Percentiles rank a stretch among this genome's conserved stretches.
phyloP scores from a whole-genome alignment of 2,329 filamentous ascomycete species.

The Triangularia verruculosa region DNA sequence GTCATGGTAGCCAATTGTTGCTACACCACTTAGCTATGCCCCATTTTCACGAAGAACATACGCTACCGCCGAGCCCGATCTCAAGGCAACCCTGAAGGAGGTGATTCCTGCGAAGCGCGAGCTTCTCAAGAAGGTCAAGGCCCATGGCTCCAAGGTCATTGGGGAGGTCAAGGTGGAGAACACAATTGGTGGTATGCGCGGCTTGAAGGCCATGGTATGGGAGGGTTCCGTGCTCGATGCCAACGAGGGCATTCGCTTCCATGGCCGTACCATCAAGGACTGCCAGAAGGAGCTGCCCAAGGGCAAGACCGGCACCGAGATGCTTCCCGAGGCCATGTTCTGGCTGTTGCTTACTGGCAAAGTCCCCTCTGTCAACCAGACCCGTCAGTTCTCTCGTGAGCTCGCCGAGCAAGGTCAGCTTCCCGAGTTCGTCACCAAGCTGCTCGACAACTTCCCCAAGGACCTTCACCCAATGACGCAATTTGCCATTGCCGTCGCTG shows the following conservation, averaged over 20 bases:
- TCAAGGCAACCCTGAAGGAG: conserved; percentile 81
- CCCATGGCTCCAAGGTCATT: conserved; percentile 74
- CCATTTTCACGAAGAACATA: conserved; percentile 53
- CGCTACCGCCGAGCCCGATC: conserved; percentile 75
- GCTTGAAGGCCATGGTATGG: conserved; percentile 97
- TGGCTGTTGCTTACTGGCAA: conserved; percentile 94
- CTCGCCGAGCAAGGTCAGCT: conserved; percentile 82
- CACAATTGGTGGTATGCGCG: conserved; percentile 93
- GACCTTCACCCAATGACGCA: conserved; percentile 98
- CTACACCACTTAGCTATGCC: conserved; percentile 25
- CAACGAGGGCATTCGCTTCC: conserved; percentile 96
- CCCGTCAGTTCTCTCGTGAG: conserved; percentile 78
- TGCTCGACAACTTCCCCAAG: conserved; percentile 85
- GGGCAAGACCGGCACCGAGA: conserved; percentile 87
- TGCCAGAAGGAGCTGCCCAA: conserved; percentile 93
- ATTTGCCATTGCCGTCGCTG: conserved; percentile 89
- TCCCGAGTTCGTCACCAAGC: conserved; percentile 77
- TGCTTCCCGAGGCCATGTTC: conserved; percentile 99
- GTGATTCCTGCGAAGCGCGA: conserved; percentile 91
- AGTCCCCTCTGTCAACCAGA: conserved; percentile 78
- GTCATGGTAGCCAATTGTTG: conserved; percentile 31
- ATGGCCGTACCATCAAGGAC: conserved; percentile 96
- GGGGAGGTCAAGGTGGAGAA: conserved; percentile 94
- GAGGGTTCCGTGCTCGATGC: conserved; percentile 96
- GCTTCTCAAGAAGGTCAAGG: conserved; percentile 90